A percentile compares a stretch with the other conserved stretches of the same genome.
Conservation (phyloP, 371 early-diverging fungal species). For the Mucor saturninus region DNA sequence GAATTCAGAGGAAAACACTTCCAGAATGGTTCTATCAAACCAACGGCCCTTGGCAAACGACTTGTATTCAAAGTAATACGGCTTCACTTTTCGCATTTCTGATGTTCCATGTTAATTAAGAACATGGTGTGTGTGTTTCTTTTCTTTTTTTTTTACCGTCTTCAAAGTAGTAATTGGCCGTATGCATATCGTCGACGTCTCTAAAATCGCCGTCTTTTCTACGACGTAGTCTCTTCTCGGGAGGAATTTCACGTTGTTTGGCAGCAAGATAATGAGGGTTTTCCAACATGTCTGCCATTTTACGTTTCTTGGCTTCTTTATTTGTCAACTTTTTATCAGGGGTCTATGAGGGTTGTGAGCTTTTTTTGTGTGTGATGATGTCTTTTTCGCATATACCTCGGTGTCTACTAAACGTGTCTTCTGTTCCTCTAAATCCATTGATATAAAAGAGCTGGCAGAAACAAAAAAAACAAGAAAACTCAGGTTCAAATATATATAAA, state of each 20-base stretch:
- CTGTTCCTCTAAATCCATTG: constrained; percentile 8
- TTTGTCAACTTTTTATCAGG: constrained; percentile 15
- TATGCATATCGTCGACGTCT: constrained; percentile 28
- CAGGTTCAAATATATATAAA: not conserved
- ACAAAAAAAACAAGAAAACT: not conserved
- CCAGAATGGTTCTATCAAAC: constrained; percentile 75
- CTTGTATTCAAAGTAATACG: constrained; percentile 83
- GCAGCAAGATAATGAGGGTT: constrained; percentile 20
- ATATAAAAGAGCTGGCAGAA: not conserved
- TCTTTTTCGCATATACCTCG: not conserved
- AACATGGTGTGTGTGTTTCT: not conserved
- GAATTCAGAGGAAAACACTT: constrained; percentile 88
- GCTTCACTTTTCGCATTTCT: constrained; percentile 81
- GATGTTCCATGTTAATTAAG: not conserved
- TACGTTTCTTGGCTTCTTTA: constrained; percentile 16
- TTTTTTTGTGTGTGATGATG: not conserved
- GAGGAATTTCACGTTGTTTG: constrained; percentile 15
- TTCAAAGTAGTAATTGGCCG: constrained; percentile 53
- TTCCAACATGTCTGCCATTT: constrained; percentile 5
- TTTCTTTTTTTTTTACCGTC: constrained; percentile 35
- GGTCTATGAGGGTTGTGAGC: not conserved
- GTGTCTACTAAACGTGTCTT: not conserved
- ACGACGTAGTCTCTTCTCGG: constrained; percentile 16
- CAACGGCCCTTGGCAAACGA: constrained; percentile 93
- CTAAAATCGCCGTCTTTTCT: constrained; percentile 33